Evolutionary conservation across 2,329 filamentous ascomycete genomes (phyloP).

Genomic region (Cordyceps farinosa): DNA sequence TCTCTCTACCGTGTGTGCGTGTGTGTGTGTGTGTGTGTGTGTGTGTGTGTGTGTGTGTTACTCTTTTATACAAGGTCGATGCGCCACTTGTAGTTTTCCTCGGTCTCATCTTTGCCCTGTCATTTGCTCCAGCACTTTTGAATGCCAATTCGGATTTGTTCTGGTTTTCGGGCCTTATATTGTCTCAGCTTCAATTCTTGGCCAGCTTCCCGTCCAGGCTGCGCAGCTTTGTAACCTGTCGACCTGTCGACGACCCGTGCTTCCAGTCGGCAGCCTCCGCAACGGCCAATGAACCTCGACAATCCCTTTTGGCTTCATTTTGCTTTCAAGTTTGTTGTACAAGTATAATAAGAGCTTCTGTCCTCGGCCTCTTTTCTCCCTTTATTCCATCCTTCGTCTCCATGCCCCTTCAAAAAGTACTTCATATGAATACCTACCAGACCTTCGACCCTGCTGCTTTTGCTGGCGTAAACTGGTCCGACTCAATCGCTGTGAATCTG

Average conservation of each 20-base stretch:
- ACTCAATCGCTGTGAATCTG: not conserved
- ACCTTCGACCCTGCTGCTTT: not conserved
- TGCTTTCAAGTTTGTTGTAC: not conserved
- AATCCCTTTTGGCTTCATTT: not conserved
- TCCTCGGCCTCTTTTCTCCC: not conserved
- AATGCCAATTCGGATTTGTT: not conserved
- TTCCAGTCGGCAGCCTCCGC: not conserved
- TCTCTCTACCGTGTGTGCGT: not conserved
- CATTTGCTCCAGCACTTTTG: not conserved
- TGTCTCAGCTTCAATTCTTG: constrained; percentile 1
- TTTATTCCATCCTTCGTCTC: not conserved
- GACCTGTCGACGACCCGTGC: not conserved
- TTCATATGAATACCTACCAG: constrained; percentile 14
- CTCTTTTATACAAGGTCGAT: constrained; percentile 12
- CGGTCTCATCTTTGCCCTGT: not conserved
- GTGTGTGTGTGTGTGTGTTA: not conserved
- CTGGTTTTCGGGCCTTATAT: not conserved
- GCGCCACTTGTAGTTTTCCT: not conserved
- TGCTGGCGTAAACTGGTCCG: constrained; percentile 1
- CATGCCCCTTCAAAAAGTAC: not conserved
- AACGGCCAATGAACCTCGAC: not conserved
- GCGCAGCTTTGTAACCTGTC: not conserved
- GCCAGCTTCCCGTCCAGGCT: not conserved
- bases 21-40: too few species aligned
- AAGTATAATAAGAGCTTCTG: constrained; percentile 5